phyloP scores from a whole-genome alignment of 805 yeast species.

The Blastobotrys americana region DNA sequence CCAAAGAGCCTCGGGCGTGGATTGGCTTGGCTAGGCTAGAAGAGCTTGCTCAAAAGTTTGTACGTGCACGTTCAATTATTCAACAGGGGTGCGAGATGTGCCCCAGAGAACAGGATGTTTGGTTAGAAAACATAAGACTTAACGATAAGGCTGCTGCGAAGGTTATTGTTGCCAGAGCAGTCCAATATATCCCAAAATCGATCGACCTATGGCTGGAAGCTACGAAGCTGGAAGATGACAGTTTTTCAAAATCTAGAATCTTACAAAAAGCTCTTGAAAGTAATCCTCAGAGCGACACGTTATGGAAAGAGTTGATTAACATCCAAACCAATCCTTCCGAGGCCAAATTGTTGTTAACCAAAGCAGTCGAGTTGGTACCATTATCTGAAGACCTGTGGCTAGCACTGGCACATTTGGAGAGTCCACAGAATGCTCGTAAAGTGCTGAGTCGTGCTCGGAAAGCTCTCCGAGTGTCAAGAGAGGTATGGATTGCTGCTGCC shows the following conservation, averaged over 20 bases:
- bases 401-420: conserved; percentile 42
- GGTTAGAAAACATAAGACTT: conserved; percentile 74
- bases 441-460: conserved; percentile 57
- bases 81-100: conserved; percentile 68
- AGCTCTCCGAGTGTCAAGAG: conserved; percentile 38
- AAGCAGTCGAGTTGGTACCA: conserved; percentile 68
- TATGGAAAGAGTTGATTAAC: conserved; percentile 67
- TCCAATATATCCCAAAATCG: conserved; percentile 48
- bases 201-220: conserved; percentile 70
- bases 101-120: conserved; percentile 60
- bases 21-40: conserved; percentile 80
- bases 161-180: conserved; percentile 57
- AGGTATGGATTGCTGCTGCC: conserved; percentile 65
- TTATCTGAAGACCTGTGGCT: conserved; percentile 60
- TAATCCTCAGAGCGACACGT: conserved; percentile 45
- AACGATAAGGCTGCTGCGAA: conserved; percentile 48
- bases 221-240: conserved; percentile 54
- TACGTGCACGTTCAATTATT: conserved; percentile 53
- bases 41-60: conserved; percentile 49
- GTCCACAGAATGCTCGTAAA: conserved; percentile 41
- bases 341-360: conserved; percentile 45
- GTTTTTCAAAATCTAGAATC: conserved; percentile 45
- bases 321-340: conserved; percentile 49
- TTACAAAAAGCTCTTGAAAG: conserved; percentile 65
- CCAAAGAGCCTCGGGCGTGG: conserved; percentile 72